Conservation (phyloP, 306 rosid genomes). For the Vigna mungo region DNA sequence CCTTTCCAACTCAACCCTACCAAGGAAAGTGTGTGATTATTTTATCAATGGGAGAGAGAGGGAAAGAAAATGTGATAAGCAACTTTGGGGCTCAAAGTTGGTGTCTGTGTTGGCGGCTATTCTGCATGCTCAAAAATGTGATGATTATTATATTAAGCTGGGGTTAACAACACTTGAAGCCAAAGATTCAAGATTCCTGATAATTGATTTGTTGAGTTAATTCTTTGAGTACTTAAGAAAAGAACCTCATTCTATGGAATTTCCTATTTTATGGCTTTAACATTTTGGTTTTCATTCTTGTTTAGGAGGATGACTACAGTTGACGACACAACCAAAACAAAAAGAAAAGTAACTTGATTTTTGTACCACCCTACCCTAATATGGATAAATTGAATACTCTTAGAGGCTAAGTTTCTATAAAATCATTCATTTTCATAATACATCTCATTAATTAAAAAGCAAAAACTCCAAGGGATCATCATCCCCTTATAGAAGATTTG, state of each 20-base stretch:
- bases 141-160: conserved; percentile 35
- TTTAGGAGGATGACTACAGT: conserved; percentile 29
- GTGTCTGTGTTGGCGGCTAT: conserved; percentile 53
- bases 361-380: background rate
- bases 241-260: conserved; percentile 24
- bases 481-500: background rate
- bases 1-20: conserved; percentile 76
- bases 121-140: conserved; percentile 47
- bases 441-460: background rate
- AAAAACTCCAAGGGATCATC: background rate
- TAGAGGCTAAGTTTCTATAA: background rate
- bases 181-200: conserved; percentile 55
- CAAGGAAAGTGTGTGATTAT: conserved; percentile 50
- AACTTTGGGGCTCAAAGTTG: conserved; percentile 42
- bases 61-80: conserved; percentile 30
- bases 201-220: conserved; percentile 34
- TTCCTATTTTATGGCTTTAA: conserved; percentile 29
- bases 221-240: conserved; percentile 45
- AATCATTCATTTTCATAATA: background rate
- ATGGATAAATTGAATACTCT: conserved; percentile 5
- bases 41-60: conserved; percentile 9
- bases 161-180: conserved; percentile 60
- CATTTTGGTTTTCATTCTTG: conserved; percentile 14
- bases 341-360: background rate
- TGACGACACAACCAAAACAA: conserved; percentile 29